Evolutionary conservation across 164 flowering plant genomes (phyloP).

Genomic region (Magnolia officinalis): DNA sequence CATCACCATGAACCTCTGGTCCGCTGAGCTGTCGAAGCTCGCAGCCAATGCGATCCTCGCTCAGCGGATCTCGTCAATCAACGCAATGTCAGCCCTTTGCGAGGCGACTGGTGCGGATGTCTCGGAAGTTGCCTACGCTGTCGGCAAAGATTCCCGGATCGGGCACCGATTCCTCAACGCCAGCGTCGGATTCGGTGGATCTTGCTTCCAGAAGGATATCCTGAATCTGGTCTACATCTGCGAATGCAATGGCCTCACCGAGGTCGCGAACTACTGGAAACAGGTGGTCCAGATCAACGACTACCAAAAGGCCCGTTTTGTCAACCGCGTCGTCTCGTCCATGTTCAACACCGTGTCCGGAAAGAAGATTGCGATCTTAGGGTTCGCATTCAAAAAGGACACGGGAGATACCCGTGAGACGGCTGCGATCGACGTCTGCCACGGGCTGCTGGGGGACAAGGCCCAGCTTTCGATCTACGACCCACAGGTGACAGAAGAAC

Average conservation of each 20-base stretch:
- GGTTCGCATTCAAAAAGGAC: slow-evolving; percentile 25
- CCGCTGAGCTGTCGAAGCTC: slow-evolving; percentile 15
- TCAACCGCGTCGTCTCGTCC: slow-evolving; percentile 22
- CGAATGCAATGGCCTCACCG: slow-evolving; percentile 25
- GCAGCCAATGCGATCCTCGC: slow-evolving; percentile 25
- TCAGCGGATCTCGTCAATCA: slow-evolving; percentile 23
- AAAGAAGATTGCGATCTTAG: slow-evolving; percentile 24
- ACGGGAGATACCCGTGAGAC: slow-evolving; percentile 24
- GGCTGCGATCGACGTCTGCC: slow-evolving; percentile 22
- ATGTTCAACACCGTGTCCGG: slow-evolving; percentile 29
- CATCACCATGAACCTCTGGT: neutral
- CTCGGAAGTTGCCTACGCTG: slow-evolving; percentile 22
- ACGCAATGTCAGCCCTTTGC: slow-evolving; percentile 25
- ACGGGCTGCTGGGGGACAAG: slow-evolving; percentile 47
- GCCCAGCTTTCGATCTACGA: slow-evolving; percentile 60
- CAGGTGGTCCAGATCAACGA: slow-evolving; percentile 20
- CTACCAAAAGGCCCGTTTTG: slow-evolving; percentile 24
- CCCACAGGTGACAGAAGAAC: slow-evolving; percentile 60
- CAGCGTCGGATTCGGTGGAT: slow-evolving; percentile 25
- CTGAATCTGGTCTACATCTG: slow-evolving; percentile 26
- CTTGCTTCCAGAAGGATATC: slow-evolving; percentile 29
- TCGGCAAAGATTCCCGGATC: slow-evolving; percentile 23
- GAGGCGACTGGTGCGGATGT: slow-evolving; percentile 28
- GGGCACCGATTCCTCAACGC: slow-evolving; percentile 20
- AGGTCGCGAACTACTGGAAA: slow-evolving; percentile 26